Conservation (phyloP, 106 monocot species). For the Dactylorhiza incarnata region DNA sequence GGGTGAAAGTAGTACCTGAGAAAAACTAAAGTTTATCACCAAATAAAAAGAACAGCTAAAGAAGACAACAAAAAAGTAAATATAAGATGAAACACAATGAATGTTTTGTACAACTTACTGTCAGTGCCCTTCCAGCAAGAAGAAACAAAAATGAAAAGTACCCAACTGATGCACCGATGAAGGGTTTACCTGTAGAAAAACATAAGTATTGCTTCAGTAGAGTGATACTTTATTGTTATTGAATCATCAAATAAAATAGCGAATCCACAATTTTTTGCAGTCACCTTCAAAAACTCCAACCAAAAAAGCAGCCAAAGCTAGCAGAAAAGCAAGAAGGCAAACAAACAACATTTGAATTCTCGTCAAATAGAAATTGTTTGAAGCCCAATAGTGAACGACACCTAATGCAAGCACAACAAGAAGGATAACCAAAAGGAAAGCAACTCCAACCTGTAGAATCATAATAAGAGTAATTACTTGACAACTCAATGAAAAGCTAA, state of each 20-base stretch:
- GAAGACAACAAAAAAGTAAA: background rate
- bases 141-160: slow-evolving; percentile 97
- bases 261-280: background rate
- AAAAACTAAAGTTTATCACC: slow-evolving; percentile 6
- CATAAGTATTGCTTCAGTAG: background rate
- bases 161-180: slow-evolving; percentile 92
- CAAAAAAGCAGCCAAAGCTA: slow-evolving; percentile 90
- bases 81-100: background rate
- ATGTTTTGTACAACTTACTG: slow-evolving; percentile 43
- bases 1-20: slow-evolving; percentile 93
- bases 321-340: slow-evolving; percentile 73
- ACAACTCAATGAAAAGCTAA: background rate
- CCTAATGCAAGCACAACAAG: slow-evolving; percentile 76
- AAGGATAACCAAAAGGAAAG: slow-evolving; percentile 76
- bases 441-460: slow-evolving; percentile 72
- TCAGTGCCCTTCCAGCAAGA: slow-evolving; percentile 86
- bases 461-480: slow-evolving; percentile 11
- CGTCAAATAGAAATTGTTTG: slow-evolving; percentile 95
- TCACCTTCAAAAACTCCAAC: slow-evolving; percentile 83
- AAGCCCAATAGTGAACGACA: slow-evolving; percentile 84
- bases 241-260: background rate
- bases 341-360: slow-evolving; percentile 81
- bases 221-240: background rate
- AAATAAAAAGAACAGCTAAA: slow-evolving; percentile 5
- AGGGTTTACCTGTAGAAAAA: slow-evolving; percentile 60